Percentiles rank a stretch among this genome's conserved stretches.
These are phyloP conservation scores for Stipa capillata DNA, from an alignment of 176 grass and related monocot genomes.

Conservation along the genomic window DNA sequence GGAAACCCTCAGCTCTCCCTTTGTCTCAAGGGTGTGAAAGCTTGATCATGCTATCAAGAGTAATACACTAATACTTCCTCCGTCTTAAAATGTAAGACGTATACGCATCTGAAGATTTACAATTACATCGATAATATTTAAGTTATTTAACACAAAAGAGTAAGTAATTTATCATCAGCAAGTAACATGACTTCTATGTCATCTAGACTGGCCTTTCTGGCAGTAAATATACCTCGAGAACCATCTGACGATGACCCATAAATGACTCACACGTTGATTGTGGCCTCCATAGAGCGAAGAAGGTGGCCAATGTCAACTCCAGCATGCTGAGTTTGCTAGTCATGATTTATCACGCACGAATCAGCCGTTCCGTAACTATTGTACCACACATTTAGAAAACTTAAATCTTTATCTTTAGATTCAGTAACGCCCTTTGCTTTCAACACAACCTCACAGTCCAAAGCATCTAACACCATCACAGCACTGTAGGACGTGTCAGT, in stretches of 20 bases:
- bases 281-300: background rate
- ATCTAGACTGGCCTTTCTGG: background rate
- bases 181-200: background rate
- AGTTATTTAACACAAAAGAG: too few relatives aligned
- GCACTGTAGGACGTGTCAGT: background rate
- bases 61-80: too few relatives aligned
- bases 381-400: background rate
- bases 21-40: background rate
- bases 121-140: too few relatives aligned
- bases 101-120: too few relatives aligned
- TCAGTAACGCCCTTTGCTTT: background rate
- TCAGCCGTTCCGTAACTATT: background rate
- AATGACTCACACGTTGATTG: background rate
- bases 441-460: background rate
- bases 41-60: background rate
- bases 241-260: background rate
- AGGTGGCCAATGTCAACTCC: background rate
- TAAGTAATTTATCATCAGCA: too few relatives aligned
- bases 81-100: too few relatives aligned
- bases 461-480: background rate
- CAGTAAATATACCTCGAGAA: background rate
- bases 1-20: background rate
- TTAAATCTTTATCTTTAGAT: background rate
- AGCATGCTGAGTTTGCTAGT: background rate
- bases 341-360: background rate